Base-by-base conservation (phyloP, 176 grass and related monocot genomes). In the Areca catechu region DNA sequence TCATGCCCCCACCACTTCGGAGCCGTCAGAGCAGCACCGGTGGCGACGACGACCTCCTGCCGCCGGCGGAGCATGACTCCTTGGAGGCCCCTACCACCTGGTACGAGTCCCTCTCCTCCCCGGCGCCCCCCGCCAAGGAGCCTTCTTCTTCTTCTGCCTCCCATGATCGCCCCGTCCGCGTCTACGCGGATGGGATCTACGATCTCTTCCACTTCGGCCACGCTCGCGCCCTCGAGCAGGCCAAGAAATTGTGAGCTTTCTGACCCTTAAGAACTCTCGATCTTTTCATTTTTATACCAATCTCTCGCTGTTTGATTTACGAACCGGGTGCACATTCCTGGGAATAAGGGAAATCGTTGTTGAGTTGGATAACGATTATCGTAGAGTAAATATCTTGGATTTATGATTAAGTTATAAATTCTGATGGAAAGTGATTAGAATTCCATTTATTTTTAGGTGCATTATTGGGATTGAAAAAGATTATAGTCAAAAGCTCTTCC, bases 181-280 rank as follows among this genome's bases (percentile, higher is more conserved):
- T 89, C 56, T 89, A 84, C 43, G 85, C 80, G 4, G 80, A 89
- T 5, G 85, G 80, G 37, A 83, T 89, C 65, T 83, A 83, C 64
- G 76, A 89, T 30, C 77, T 89, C 55, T 89, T 84, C 65, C 85
- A 89, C 73, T 89, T 89, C 57, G 85, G 80, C 61, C 85, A 84
- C 30, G 85, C 85, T 53, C 80, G 66, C 48, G 85, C 80, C 51
- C 80, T 89, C 48, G 85, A 89, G 48, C 80, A 84, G 80, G 80
- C 85, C 5, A 89, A 89, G 85, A 84, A 80, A 51, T 72, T 75
- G 80, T 84, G 65, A 80, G 80, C 1, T 14, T 29, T 54, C 22
- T 63, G 60, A 27, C 17, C 4, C 54, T 14, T 25, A 16, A 29
- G 50, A 5, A 3, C 23, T 79, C 20, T 65, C 15, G 16, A 15